Evolutionary conservation across 1,139 yeast genomes (phyloP), one percentile per base, ranked within the genome.

Genomic region (Pichia sp.): DNA sequence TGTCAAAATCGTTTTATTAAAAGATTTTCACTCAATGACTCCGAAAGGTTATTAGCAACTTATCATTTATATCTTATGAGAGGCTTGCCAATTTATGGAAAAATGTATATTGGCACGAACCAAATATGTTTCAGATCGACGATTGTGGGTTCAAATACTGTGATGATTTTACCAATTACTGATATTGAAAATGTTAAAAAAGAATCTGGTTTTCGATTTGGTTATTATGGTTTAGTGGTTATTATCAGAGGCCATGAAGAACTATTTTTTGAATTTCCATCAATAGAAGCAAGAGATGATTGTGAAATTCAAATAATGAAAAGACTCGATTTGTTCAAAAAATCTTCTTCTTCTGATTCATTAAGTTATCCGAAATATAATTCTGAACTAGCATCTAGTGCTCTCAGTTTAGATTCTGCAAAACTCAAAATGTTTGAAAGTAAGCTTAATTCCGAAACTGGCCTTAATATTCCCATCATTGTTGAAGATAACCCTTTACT

Each of bases 51-150:
- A 45, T 63, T 82, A 1, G 81, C 95, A 0, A 73, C 87, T 1
- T 90, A 86, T 58, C 82, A 77, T 57, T 74, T 85, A 7, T 86
- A 87, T 62, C 63, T 89, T 28, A 80, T 76, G 50, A 76, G 84
- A 51, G 75, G 84, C 3, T 64, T 86, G 20, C 96, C 96, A 0
- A 69, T 82, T 5, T 86, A 85, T 63, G 97, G 97, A 3, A 86
- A 86, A 58, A 59, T 90, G 3, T 87, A 87, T 57, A 59, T 90
- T 22, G 86, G 95, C 1, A 69, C 73, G 26, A 71, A 70, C 32
- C 78, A 73, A 50, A 60, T 90, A 20, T 89, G 96, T 52, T 90
- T 85, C 63, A 70, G 95, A 49, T 82, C 95, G 43, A 68, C 87
- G 39, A 60, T 87, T 6, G 95, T 95, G 0, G 95, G 96, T 0